Evolutionary conservation across 2,329 filamentous ascomycete species (phyloP).

Genomic region (Herpotrichia juniperi): DNA sequence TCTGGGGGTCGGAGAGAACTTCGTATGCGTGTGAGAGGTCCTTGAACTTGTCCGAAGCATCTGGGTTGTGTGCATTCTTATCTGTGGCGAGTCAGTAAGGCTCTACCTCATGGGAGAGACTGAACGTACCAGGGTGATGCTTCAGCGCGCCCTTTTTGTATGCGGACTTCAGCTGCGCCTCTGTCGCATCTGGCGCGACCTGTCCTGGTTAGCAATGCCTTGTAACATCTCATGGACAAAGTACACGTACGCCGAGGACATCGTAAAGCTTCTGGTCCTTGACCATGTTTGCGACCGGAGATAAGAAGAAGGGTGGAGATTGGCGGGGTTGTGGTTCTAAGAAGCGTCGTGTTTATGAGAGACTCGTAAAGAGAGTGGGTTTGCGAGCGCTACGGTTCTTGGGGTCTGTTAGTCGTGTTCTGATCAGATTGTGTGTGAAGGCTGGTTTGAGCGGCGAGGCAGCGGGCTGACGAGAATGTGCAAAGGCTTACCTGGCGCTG

Average conservation of each 20-base stretch:
- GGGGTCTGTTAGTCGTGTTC: not conserved
- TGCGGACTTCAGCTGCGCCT: conserved; percentile 87
- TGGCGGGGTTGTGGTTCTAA: conserved; percentile 33
- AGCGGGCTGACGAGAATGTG: not conserved
- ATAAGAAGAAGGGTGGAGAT: conserved; percentile 14
- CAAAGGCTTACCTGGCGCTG: conserved; percentile 1
- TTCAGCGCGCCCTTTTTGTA: conserved; percentile 86
- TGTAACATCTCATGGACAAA: conserved; percentile 30
- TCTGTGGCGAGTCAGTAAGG: conserved; percentile 61
- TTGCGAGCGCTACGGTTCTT: not conserved
- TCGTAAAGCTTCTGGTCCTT: conserved; percentile 84
- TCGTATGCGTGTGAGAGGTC: conserved; percentile 96
- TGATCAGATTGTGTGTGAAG: not conserved
- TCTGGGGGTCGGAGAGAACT: conserved; percentile 88
- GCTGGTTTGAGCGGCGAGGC: not conserved
- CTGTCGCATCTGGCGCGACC: conserved; percentile 80
- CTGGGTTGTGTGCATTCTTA: conserved; percentile 94
- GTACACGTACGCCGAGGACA: conserved; percentile 68
- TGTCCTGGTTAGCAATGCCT: conserved; percentile 47
- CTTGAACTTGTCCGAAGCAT: conserved; percentile 97
- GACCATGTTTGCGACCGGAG: conserved; percentile 64
- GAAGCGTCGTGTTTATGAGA: conserved; percentile 15
- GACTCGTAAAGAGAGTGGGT: not conserved
- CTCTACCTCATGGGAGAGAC: conserved; percentile 15
- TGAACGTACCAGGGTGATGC: conserved; percentile 75